Base-by-base conservation (phyloP, 73 alveolate species). In the Stentor roeselii region DNA sequence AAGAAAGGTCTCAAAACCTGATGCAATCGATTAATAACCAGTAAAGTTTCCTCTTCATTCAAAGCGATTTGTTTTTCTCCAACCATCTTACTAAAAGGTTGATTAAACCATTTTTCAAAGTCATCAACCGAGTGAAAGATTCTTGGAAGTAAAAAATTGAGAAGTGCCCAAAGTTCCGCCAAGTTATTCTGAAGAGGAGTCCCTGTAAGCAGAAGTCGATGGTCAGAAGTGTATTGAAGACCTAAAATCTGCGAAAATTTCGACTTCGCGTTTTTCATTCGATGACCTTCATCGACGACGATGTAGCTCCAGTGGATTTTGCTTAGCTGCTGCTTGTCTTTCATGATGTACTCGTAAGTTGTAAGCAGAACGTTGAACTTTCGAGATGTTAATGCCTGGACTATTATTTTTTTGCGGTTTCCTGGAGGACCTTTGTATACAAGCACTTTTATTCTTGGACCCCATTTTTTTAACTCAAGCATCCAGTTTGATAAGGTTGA, bases 271-370 rank as follows among this genome's bases (percentile, higher is more conserved):
- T 96, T 98, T 88, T 98, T 98, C 99, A 98, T 98, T 84, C 99
- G 91, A 89, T 98, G 99, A 42, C 99, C 99, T 90, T 98, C 99
- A 89, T 98, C 99, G 15, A 98, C 99, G 75, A 98, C 94, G 31
- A 98, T 96, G 89, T 96, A 96, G 89, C 94, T 11, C 87, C 87
- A 80, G 6, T 15, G 31, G 0, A 59, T 41, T 39, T 80, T 80
- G 40, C 85, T 60, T 1, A 82, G 86, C 0, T 32, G 38, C 39
- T 42, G 39, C 61, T 50, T 96, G 85, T 97, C 99, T 75, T 95
- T 94, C 90, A 96, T 83, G n/a, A 97, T 93, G 88, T 95, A 97
- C 83, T 97, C 99, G 90, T 95, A 95, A 75, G 99, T 97, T 3
- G 99, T 97, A 67, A 97, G 83, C 76, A 96, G 95, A 0, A 95